Base-by-base conservation (phyloP, 2,329 filamentous ascomycete species). In the Calonectria ilicicola region DNA sequence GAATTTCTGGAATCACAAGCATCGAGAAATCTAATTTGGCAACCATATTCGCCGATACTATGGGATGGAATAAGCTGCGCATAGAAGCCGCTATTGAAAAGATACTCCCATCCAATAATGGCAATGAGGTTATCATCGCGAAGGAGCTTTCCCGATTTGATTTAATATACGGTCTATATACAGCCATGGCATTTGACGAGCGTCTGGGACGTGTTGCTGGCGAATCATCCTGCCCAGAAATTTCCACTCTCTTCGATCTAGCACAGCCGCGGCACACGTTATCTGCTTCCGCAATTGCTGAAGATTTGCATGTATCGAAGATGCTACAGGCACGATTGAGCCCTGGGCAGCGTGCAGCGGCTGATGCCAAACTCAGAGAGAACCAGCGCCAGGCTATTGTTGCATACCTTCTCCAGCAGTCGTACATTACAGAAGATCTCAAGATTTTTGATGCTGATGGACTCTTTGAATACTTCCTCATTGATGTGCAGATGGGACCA, bases 401-500 rank as follows among this genome's bases (percentile, higher is more conserved):
- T 9, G 38, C 23, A 10, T 70, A 56, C 46, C 60, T 70, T 4
- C 17, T 70, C 10, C 47, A 53, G 23, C 35, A 70, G 19, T 49
- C 40, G 5, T 17, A 53, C 17, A 29, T 56, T 19, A 23, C 27
- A 9, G 2, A 47, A 8, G 27, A 49, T 49, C 46, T 49, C 21
- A 5, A 32, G 9, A 56, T 66, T 19, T 26, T 40, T 27, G 65
- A 74, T 35, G 62, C 69, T 3, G 66, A 74, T 35, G 35, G 46
- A 3, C 60, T 75, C 3, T 71, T 72, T 29, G 70, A 66, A 10
- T 53, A 44, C 44, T 69, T 75, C n/a, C 67, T 76, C 35, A 68
- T 76, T 5, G 75, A 76, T 26, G 67, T 70, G 0, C 51, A 72
- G 27, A 75, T 75, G 75, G 65, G 69, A 0, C 32, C 75, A 1